phyloP scores from a whole-genome alignment of 139 green algal species.

The Micromonas commoda region DNA sequence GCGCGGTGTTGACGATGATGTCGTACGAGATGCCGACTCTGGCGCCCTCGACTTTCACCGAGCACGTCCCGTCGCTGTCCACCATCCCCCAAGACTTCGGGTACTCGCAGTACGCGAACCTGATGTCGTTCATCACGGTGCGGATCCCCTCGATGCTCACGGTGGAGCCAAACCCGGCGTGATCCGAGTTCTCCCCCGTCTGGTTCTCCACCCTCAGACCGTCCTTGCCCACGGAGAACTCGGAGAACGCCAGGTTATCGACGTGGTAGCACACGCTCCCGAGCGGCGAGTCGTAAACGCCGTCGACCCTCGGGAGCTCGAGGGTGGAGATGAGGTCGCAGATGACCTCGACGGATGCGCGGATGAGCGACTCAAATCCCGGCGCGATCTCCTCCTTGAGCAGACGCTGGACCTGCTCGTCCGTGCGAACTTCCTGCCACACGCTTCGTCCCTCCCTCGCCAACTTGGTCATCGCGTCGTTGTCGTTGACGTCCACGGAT shows the following conservation, averaged over 20 bases:
- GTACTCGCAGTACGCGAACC: constrained; percentile 22
- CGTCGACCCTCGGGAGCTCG: constrained; percentile 19
- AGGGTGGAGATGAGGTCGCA: constrained; percentile 20
- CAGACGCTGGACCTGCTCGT: background rate
- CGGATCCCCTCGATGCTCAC: constrained; percentile 2
- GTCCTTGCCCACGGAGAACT: constrained; percentile 4
- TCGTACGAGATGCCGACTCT: constrained; percentile 19
- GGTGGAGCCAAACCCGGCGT: constrained; percentile 1
- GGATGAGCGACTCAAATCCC: constrained; percentile 12
- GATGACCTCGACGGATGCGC: background rate
- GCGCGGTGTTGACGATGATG: constrained; percentile 22
- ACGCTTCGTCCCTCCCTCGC: background rate
- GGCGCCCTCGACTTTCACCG: constrained; percentile 20
- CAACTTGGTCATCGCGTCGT: background rate
- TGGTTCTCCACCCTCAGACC: constrained; percentile 1
- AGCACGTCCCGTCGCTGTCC: constrained; percentile 20
- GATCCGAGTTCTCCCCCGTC: background rate
- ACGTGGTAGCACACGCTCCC: constrained; percentile 25
- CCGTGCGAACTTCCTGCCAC: constrained; percentile 9
- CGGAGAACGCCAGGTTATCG: constrained; percentile 11
- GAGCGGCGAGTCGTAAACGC: constrained; percentile 21
- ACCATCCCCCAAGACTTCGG: constrained; percentile 8
- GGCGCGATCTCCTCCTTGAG: constrained; percentile 16
- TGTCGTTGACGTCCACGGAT: background rate
- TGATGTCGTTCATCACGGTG: constrained; percentile 14